Conservation (phyloP, 345 rosid genomes). For the Acer yangbiense region DNA sequence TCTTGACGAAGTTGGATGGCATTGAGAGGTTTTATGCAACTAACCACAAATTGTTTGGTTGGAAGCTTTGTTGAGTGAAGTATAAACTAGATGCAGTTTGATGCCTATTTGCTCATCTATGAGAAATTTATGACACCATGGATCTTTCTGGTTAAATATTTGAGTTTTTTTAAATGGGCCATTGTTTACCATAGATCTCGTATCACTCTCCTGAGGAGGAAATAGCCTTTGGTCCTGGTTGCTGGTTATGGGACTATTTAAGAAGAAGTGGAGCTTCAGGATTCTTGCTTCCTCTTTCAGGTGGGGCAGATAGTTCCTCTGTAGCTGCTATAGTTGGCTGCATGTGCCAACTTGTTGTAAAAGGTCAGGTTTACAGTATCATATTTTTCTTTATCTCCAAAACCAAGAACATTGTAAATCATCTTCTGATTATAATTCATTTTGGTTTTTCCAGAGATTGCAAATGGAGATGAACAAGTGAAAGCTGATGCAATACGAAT, state of each 20-base stretch:
- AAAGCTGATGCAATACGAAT: conserved; percentile 88
- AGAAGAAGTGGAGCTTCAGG: conserved; percentile 99
- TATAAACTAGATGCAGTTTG: conserved; percentile 6
- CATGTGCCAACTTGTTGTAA: conserved; percentile 98
- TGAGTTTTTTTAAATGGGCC: conserved; percentile 11
- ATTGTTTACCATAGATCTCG: conserved; percentile 46
- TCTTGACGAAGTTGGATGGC: neutral
- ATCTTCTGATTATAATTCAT: conserved; percentile 14
- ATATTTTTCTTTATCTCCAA: neutral
- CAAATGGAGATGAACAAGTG: conserved; percentile 88
- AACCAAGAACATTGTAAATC: neutral
- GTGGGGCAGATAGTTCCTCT: conserved; percentile 94
- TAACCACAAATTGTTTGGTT: neutral
- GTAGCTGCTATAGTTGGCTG: conserved; percentile 99
- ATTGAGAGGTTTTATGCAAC: neutral
- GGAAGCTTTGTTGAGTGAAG: neutral
- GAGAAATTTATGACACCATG: neutral
- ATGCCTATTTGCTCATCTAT: neutral
- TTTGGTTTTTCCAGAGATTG: conserved; percentile 63
- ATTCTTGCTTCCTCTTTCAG: conserved; percentile 97
- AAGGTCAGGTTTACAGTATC: conserved; percentile 49
- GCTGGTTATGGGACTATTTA: conserved; percentile 99
- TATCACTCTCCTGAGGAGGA: conserved; percentile 95
- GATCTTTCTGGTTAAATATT: neutral
- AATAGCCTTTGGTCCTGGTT: conserved; percentile 93